Base-by-base conservation (phyloP, 2,329 filamentous ascomycete genomes). In the Hawksworthiomyces lignivorus region DNA sequence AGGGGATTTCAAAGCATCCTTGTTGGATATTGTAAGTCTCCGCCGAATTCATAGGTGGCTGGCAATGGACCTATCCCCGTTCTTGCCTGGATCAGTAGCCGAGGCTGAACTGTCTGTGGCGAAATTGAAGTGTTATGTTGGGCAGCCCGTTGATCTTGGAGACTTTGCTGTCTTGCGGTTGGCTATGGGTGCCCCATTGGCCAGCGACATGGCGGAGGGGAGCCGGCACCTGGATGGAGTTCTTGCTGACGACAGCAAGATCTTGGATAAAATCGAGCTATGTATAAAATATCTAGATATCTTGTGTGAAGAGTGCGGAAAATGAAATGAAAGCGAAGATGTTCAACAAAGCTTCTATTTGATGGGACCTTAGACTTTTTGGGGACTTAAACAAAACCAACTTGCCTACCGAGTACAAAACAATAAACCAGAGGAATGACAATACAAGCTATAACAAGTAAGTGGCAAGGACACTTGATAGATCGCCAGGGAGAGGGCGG, bases 61-160 rank as follows among this genome's bases (percentile, higher is more conserved):
- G 21, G 43, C 36, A 7, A 32, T 39, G 27, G 39, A 43, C 22
- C 11, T 46, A 4, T 36, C 36, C 11, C n/a, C 5, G 17, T 18
- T 11, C 8, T n/a, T 45, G 24, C 36, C 44, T 10, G 31, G 18
- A 7, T 15, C 31, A 5, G 39, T 28, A 8, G 19, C 39, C 18
- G 44, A 43, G 24, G 18, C 27, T 4, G 43, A 45, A 20, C 43
- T 29, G 21, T 24, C 14, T 14, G 26, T 21, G n/a, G 43, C 38
- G 10, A 32, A 17, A 10, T 18, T 33, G 18, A 34, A 12, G 15
- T 45, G 39, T 19, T 42, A 33, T 21, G 37, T 40, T 17, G 36
- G 44, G 5, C 39, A 46, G 36, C 39, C 39, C 7, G 44, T 43
- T 5, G 44, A 46, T 18, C 39, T 46, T 19, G 44, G 44, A 4